Evolutionary conservation across 345 rosid species (phyloP).

Genomic region (Orychophragmus violaceus): DNA sequence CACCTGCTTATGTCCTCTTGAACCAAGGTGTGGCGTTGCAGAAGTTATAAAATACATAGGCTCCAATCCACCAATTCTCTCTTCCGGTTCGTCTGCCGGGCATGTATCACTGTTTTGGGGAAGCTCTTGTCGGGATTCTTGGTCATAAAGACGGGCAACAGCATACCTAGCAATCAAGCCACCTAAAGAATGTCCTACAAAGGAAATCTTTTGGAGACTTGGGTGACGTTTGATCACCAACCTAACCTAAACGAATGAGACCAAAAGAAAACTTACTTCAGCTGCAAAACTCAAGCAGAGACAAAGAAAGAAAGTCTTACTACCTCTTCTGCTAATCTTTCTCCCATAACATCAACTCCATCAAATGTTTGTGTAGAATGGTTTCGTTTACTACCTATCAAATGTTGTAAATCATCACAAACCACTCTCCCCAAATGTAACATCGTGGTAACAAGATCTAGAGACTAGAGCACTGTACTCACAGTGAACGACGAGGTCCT

Average conservation of each 20-base stretch:
- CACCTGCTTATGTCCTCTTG: constrained; percentile 86
- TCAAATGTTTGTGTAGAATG: constrained; percentile 53
- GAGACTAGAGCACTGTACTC: too few relatives aligned
- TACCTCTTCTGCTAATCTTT: constrained; percentile 83
- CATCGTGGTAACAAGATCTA: background rate
- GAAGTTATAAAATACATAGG: constrained; percentile 75
- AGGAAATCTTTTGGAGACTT: constrained; percentile 59
- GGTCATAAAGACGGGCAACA: constrained; percentile 62
- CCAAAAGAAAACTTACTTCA: background rate
- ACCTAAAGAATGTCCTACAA: constrained; percentile 84
- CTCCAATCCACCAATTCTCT: constrained; percentile 69
- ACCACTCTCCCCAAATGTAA: background rate
- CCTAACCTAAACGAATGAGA: constrained; percentile 53
- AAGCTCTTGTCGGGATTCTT: constrained; percentile 27
- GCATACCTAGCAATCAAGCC: constrained; percentile 85
- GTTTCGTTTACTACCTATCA: constrained; percentile 71
- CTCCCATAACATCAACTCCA: constrained; percentile 92
- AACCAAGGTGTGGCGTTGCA: constrained; percentile 92
- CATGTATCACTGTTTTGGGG: constrained; percentile 33
- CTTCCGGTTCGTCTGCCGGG: constrained; percentile 31
- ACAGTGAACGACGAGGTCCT: constrained; percentile 65
- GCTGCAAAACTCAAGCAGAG: constrained; percentile 5
- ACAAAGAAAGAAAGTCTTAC: constrained; percentile 2
- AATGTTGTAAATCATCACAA: background rate
- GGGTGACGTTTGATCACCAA: constrained; percentile 51